Evolutionary conservation across 768 basidiomycete species (phyloP), one percentile per base, ranked within the genome.

Genomic region (Xerocomellus chrysenteron): DNA sequence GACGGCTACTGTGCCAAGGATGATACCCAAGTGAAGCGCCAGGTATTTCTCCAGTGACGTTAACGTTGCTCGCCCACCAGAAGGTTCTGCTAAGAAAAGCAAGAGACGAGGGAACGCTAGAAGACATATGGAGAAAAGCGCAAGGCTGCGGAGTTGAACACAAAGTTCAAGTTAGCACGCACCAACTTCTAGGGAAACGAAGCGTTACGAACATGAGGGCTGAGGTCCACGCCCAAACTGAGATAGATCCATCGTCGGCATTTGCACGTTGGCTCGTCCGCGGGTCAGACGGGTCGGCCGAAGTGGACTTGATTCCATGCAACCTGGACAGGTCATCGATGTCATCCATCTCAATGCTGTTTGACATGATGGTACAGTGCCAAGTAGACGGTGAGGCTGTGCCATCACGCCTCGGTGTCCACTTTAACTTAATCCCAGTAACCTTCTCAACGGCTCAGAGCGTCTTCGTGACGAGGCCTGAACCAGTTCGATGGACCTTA

Each of bases 31-130:
- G 37, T 89, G 84, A n/a, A 81, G 67, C 14, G 84, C 77, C 43
- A 93, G 80, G 71, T 87, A 90, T 24, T 76, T 73, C 66, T 92
- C 90, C 35, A 92, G 77, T 3, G 83, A 73, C 3, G 89, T 88
- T 47, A 90, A 77, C 19, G 70, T 63, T 32, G 70, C 71, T 46
- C 78, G 75, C 12, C 73, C 73, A 10, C 70, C 71, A 47, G 74
- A 70, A 3, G 80, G 74, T 54, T 80, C 79, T 13, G 87, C 78
- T 51, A 89, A 72, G 68, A 91, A 90, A 49, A 90, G 79, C 33
- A 91, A 74, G 47, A 91, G 66, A 30, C 82, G 80, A 52, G 90
- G 89, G 57, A 78, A 87, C 33, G 82, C 64, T 4, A 80, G 65
- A 47, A 84, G 72, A 61, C 72, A 71, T 26, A 68, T 50, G 44